Evolutionary conservation across 129 eudicot species (phyloP), one percentile per base, ranked within the genome.

Genomic region (Erigeron canadensis): DNA sequence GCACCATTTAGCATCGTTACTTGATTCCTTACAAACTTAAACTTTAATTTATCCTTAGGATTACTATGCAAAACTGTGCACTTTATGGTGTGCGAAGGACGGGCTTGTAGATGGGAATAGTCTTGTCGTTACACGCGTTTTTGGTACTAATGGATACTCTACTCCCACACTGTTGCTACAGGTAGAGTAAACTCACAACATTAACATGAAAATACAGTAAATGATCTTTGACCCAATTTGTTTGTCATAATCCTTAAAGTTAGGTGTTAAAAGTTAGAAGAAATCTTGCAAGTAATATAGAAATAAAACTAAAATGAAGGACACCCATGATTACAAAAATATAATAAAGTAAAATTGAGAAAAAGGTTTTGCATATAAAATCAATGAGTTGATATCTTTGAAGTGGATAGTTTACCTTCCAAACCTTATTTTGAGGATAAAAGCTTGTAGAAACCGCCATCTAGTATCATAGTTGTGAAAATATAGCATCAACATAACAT

Each of bases 31-130:
- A 23, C 28, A 9, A 66, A 38, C 2, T 41, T 55, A 84, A 84
- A 80, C 56, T 44, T 87, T 34, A 5, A 3, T 48, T 19, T 63
- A 63, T 7, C 12, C 5, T 4, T 43, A 64, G 78, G 48, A 64
- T 17, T 64, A 39, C 54, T 88, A 95, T 13, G 71, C 87, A 1
- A 91, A 81, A 78, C 87, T 51, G 40, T 74, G 55, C 39, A 80
- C 82, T 70, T 83, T 87, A 10, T 86, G 91, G 58, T 86, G 22
- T 65, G 75, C 75, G 2, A 71, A 56, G 66, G 67, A 71, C 12
- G 67, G 75, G 10, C 75, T 66, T 21, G 56, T 13, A 47, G 75
- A 71, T 41, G 75, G 75, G 44, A 71, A 71, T 7, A 57, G 75
- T 57, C 50, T 21, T 15, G 67, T 43, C 11, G 57, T 66, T 57